Percentiles rank a stretch among this genome's conserved stretches.
phyloP scores from a whole-genome alignment of 2,329 filamentous ascomycete genomes.

The Colletotrichum plurivorum region DNA sequence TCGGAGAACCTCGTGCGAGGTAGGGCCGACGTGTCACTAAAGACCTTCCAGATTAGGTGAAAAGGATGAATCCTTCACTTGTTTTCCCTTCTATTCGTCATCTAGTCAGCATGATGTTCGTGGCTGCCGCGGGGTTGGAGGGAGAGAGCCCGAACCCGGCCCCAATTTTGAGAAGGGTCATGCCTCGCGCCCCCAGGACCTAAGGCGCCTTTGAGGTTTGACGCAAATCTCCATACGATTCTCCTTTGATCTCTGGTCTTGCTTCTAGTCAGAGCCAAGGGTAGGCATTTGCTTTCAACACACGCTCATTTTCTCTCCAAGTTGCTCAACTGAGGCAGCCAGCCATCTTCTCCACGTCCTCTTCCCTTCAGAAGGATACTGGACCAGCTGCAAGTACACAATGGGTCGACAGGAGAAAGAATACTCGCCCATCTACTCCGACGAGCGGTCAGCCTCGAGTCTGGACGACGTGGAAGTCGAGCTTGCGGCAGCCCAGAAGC shows the following conservation, averaged over 20 bases:
- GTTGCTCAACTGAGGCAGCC: not conserved
- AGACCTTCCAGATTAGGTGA: conserved; percentile 31
- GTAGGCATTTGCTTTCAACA: not conserved
- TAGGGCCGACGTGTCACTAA: not conserved
- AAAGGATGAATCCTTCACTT: conserved; percentile 9
- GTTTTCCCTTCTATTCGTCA: too few species aligned
- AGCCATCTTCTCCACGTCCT: not conserved
- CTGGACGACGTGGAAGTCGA: conserved; percentile 23
- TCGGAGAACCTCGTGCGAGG: conserved; percentile 1
- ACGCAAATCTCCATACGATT: not conserved
- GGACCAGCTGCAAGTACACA: not conserved
- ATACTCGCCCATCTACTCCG: conserved; percentile 19
- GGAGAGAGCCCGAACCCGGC: not conserved
- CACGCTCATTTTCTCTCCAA: not conserved
- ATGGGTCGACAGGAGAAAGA: conserved; percentile 16
- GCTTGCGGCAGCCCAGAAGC: not conserved
- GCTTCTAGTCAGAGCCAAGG: not conserved
- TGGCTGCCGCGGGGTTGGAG: not conserved
- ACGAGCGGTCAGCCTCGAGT: conserved; percentile 21
- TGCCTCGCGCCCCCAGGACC: not conserved
- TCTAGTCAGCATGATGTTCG: not conserved
- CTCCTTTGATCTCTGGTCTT: not conserved
- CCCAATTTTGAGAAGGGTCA: not conserved
- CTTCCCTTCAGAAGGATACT: too few species aligned
- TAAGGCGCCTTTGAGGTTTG: not conserved